These are phyloP conservation scores for Nicotiana obtusifolia DNA, from an alignment of 257 asterid species.

Conservation along the genomic window DNA sequence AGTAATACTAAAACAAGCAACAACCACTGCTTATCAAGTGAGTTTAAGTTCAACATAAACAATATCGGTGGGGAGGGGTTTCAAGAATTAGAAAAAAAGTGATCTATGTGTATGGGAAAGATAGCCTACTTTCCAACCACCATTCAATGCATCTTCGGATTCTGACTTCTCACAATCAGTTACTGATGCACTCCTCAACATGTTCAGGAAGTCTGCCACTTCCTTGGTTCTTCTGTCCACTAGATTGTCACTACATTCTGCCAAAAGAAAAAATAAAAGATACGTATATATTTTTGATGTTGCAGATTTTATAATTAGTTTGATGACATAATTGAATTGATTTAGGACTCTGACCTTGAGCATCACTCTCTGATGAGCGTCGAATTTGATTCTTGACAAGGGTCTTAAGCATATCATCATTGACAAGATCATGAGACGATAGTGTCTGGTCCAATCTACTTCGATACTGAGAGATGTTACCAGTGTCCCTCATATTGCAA, in stretches of 20 bases:
- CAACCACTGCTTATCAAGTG: not conserved
- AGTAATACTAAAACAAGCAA: not conserved
- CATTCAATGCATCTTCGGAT: conserved; percentile 26
- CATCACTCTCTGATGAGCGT: conserved; percentile 27
- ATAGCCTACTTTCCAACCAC: conserved; percentile 67
- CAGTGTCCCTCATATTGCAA: conserved; percentile 40
- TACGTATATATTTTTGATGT: not conserved
- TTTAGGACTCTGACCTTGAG: not conserved
- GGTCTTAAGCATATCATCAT: conserved; percentile 36
- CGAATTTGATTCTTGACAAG: conserved; percentile 59
- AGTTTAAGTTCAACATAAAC: not conserved
- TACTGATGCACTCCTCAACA: conserved; percentile 72
- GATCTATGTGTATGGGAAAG: not conserved
- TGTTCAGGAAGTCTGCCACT: conserved; percentile 53
- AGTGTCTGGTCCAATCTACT: conserved; percentile 54
- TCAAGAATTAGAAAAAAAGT: not conserved
- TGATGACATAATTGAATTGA: not conserved
- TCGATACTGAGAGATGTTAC: conserved; percentile 50
- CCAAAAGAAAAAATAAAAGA: conserved; percentile 6
- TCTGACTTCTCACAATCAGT: not conserved
- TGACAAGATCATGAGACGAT: conserved; percentile 38
- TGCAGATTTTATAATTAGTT: not conserved
- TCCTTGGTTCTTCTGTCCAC: conserved; percentile 64
- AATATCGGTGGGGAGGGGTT: not conserved
- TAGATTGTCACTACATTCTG: conserved; percentile 45